Percentiles rank a stretch among this genome's conserved stretches.
phyloP scores from a whole-genome alignment of 768 basidiomycete species.

The Leccinellum luteum region DNA sequence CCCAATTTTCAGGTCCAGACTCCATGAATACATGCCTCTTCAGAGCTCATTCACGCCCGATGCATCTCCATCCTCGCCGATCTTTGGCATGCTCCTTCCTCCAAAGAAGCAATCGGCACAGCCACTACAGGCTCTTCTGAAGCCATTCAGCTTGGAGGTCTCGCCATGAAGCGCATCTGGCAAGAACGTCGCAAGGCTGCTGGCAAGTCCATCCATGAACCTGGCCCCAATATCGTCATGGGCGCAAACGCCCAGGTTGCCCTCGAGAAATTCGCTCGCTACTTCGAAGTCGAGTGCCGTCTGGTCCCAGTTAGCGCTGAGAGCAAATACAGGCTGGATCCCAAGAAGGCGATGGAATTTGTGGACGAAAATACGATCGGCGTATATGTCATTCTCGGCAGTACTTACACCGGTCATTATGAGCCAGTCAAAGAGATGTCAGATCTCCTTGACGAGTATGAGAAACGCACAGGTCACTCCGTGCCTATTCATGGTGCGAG shows the following conservation, averaged over 20 bases:
- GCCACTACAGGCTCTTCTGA: slow-evolving; percentile 72
- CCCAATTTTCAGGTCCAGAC: not conserved
- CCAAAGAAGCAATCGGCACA: slow-evolving; percentile 57
- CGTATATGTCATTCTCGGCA: slow-evolving; percentile 57
- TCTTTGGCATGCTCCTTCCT: slow-evolving; percentile 63
- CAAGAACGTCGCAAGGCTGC: slow-evolving; percentile 62
- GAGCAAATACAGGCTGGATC: slow-evolving; percentile 76
- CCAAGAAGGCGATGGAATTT: slow-evolving; percentile 59
- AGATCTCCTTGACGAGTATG: slow-evolving; percentile 61
- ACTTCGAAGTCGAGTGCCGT: slow-evolving; percentile 63
- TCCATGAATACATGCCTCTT: not conserved
- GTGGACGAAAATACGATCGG: slow-evolving; percentile 75
- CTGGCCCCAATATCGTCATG: slow-evolving; percentile 64
- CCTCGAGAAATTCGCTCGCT: slow-evolving; percentile 67
- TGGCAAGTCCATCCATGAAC: slow-evolving; percentile 64
- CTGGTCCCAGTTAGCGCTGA: slow-evolving; percentile 64
- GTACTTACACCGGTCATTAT: slow-evolving; percentile 58
- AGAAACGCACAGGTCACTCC: slow-evolving; percentile 41
- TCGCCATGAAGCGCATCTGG: slow-evolving; percentile 72
- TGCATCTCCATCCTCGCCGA: slow-evolving; percentile 58
- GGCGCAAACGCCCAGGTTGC: slow-evolving; percentile 71
- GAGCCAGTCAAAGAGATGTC: slow-evolving; percentile 88
- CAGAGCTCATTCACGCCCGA: slow-evolving; percentile 44
- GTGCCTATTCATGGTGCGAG: slow-evolving; percentile 41
- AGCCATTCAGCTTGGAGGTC: slow-evolving; percentile 70